Evolutionary conservation across 2,329 filamentous ascomycete species (phyloP).

Genomic region (Penicillium hesseltinei): DNA sequence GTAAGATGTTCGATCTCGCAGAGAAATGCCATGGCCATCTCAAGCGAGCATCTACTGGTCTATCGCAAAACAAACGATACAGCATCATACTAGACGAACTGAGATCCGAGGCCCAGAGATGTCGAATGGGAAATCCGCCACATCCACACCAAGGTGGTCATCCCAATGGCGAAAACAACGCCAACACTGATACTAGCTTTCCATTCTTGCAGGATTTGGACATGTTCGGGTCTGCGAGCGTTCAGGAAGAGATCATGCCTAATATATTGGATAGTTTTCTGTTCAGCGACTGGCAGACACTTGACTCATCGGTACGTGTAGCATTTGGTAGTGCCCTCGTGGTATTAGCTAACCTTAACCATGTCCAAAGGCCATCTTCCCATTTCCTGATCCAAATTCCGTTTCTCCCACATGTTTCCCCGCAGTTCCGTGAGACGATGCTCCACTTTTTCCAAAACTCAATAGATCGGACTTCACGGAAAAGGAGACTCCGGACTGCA

Average conservation of each 20-base stretch:
- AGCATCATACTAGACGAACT: constrained; percentile 55
- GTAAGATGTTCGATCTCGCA: constrained; percentile 41
- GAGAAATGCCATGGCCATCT: constrained; percentile 51
- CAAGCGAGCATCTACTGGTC: constrained; percentile 36
- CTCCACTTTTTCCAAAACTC: background rate
- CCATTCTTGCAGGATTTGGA: background rate
- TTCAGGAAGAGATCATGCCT: background rate
- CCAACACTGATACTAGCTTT: background rate
- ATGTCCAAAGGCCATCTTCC: constrained; percentile 4
- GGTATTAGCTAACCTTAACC: background rate
- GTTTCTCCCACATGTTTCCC: constrained; percentile 5
- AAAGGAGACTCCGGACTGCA: background rate
- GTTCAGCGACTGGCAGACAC: constrained; percentile 9
- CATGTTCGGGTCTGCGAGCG: background rate
- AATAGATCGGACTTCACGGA: constrained; percentile 5
- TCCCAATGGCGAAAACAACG: background rate
- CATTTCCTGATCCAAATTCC: constrained; percentile 5
- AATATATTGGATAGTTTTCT: background rate
- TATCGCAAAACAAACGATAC: constrained; percentile 51
- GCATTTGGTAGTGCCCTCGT: background rate
- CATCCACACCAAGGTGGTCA: background rate
- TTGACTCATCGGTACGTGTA: constrained; percentile 10
- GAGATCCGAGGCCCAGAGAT: constrained; percentile 36
- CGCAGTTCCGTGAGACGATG: background rate
- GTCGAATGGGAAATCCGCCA: background rate